Base-by-base conservation (phyloP, 164 flowering plant genomes). In the Vitis cinerea region DNA sequence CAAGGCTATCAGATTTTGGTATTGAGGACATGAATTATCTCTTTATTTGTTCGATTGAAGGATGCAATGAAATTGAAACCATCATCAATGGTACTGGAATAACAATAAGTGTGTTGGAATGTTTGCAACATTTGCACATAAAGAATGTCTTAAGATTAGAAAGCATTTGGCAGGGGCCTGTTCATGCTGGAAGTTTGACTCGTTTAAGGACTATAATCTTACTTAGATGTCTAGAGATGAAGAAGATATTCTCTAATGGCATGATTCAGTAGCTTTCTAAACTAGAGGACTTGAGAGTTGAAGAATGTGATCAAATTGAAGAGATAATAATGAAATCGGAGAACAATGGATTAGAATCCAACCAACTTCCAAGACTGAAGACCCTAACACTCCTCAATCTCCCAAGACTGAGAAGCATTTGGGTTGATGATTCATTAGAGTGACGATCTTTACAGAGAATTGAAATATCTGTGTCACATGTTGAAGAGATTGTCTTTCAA, bases 361-460 rank as follows among this genome's bases (percentile, higher is more conserved):
- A 15, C 0, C 9, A 1, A 10, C 55, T 74, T 9, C 70, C 73
- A 12, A 74, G n/a, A 9, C 23, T 74, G 14, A 53, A 65, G 47
- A 53, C 15, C 2, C 56, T 74, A 2, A 51, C 8, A 19, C 69
- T 74, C 10, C 10, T 37, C 4, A 27, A 58, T n/a, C 27, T 74
- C 47, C 66, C 63, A 44, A 61, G 19, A 4, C 55, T 74, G 1
- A 47, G 10, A 17, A 64, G 31, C 29, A 65, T 74, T 10, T 29
- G 52, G 8, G 50, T n/a, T 1, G n/a, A 37, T 60, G 66, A 53
- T 1, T 64, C 16, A 16, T 60, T 69, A 49, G 49, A 50, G 27
- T 74, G 69, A 62, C 72, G 59, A 1, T 51, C 69, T 12, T 37
- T 74, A 57, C 61, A 69, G 66, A 51, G 16, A 1, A 1, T 74